A percentile compares a stretch with the other conserved stretches of the same genome.
Conservation (phyloP, 768 basidiomycete genomes). For the Agaricus sinodeliciosus region DNA sequence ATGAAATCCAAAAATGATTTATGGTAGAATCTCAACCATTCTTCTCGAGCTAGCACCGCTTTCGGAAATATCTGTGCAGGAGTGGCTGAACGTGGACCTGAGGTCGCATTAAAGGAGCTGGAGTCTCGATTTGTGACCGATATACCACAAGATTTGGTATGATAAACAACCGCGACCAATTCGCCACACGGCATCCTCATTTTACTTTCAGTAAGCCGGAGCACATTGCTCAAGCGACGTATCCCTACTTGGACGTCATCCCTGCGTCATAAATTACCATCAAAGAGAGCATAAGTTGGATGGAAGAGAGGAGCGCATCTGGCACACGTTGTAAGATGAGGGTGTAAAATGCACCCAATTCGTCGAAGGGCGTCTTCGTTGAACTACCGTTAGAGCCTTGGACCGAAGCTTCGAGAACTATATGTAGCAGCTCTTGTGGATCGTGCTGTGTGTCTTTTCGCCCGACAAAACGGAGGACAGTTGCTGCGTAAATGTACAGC, state of each 20-base stretch:
- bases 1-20: neutral
- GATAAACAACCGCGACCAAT: neutral
- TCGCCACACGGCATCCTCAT: neutral
- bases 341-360: neutral
- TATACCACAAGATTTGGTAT: no score
- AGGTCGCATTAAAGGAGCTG: no score
- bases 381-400: neutral
- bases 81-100: no score
- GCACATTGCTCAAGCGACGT: neutral
- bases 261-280: no score
- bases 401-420: conserved; percentile 14
- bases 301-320: neutral
- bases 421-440: conserved; percentile 1
- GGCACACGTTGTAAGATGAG: neutral
- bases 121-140: no score
- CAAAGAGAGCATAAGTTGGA: neutral
- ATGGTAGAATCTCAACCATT: neutral
- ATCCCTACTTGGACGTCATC: neutral
- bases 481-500: no score
- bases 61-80: no score
- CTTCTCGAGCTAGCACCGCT: neutral
- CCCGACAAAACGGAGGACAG: neutral
- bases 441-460: conserved; percentile 5
- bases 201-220: neutral
- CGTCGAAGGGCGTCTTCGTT: neutral